phyloP scores from a whole-genome alignment of 352 stramenopile species.

The Pythium insidiosum region DNA sequence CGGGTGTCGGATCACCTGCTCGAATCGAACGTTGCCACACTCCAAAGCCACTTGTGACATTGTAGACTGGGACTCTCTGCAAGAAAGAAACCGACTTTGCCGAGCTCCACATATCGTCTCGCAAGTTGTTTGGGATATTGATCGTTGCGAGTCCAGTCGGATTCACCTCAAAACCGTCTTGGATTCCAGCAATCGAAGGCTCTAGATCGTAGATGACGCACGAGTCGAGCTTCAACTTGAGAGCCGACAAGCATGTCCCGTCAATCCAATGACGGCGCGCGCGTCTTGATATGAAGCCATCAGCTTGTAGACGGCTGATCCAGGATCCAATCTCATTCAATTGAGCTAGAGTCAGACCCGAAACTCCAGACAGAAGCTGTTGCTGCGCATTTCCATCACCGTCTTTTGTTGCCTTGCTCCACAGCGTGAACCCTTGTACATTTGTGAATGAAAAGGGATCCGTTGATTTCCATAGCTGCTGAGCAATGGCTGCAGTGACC shows the following conservation, averaged over 20 bases:
- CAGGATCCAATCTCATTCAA: constrained; percentile 28
- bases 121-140: constrained; percentile 12
- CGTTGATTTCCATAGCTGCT: constrained; percentile 37
- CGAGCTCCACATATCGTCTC: constrained; percentile 26
- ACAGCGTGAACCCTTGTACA: constrained; percentile 38
- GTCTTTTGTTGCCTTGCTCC: constrained; percentile 16
- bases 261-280: constrained; percentile 52
- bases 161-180: constrained; percentile 66
- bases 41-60: constrained; percentile 23
- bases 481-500: constrained; percentile 21
- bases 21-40: constrained; percentile 33
- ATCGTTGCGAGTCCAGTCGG: constrained; percentile 9
- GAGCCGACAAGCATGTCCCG: constrained; percentile 43
- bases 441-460: constrained; percentile 34
- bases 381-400: constrained; percentile 7
- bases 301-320: constrained; percentile 27
- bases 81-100: constrained; percentile 31
- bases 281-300: constrained; percentile 37
- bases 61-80: constrained; percentile 16
- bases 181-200: constrained; percentile 29
- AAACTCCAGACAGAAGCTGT: constrained; percentile 10
- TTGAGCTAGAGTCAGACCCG: constrained; percentile 25
- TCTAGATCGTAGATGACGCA: constrained; percentile 59
- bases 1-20: constrained; percentile 12
- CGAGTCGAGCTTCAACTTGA: constrained; percentile 21